Evolutionary conservation across 768 basidiomycete genomes (phyloP).

Genomic region (Tulasnella sp.): DNA sequence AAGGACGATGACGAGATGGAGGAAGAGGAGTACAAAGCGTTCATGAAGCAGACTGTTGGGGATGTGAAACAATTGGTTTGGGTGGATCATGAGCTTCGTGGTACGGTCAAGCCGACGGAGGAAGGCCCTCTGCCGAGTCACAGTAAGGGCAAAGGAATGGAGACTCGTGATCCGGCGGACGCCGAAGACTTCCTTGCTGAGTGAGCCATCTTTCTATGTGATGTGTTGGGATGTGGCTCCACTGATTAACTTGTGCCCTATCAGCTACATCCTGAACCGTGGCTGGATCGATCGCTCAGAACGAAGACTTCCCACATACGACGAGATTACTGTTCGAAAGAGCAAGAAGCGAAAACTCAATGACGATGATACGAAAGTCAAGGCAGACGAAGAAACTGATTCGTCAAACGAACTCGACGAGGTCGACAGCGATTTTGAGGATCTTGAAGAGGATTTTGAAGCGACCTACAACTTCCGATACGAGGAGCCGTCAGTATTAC

Average conservation of each 20-base stretch:
- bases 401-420: constrained; percentile 22
- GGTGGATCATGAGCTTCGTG: constrained; percentile 31
- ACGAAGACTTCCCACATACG: constrained; percentile 66
- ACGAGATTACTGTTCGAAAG: constrained; percentile 48
- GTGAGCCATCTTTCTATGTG: constrained; percentile 36
- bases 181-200: constrained; percentile 86
- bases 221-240: not conserved
- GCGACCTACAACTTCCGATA: constrained; percentile 96
- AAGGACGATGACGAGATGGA: constrained; percentile 66
- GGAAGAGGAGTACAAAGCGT: constrained; percentile 76
- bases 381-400: constrained; percentile 21
- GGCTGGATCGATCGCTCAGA: constrained; percentile 80
- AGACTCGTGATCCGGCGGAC: constrained; percentile 33
- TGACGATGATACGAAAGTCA: constrained; percentile 24
- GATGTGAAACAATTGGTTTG: constrained; percentile 57
- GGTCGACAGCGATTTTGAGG: constrained; percentile 67
- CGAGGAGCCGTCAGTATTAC: constrained; percentile 72
- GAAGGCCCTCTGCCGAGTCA: constrained; percentile 23
- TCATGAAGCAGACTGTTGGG: constrained; percentile 73
- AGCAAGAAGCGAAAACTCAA: constrained; percentile 16
- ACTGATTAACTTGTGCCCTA: not conserved
- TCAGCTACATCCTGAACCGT: constrained; percentile 89
- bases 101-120: constrained; percentile 18
- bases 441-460: constrained; percentile 85
- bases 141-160: constrained; percentile 24